Percentiles rank a stretch among this genome's conserved stretches.
Evolutionary conservation across 768 basidiomycete species (phyloP).

Genomic region (Crucibulum laeve): DNA sequence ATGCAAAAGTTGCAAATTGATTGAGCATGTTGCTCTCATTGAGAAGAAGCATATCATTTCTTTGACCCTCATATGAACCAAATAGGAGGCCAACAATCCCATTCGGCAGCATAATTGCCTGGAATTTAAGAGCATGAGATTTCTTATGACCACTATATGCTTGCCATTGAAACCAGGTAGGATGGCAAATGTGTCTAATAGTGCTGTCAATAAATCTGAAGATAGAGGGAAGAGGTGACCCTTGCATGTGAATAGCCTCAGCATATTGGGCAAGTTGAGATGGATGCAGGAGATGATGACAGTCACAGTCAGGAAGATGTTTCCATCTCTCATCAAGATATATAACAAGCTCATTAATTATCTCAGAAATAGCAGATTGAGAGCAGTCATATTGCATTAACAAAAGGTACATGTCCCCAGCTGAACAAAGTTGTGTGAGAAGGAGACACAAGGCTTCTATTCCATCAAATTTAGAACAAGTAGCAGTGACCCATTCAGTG

Average conservation of each 20-base stretch:
- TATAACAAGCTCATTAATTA: too few relatives aligned
- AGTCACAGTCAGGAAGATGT: background rate
- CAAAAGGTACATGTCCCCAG: background rate
- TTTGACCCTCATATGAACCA: slow-evolving; percentile 9
- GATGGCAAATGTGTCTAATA: slow-evolving; percentile 1
- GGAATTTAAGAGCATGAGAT: slow-evolving; percentile 21
- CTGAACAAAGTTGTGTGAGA: background rate
- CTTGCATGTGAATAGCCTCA: background rate
- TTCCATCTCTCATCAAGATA: background rate
- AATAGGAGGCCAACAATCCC: slow-evolving; percentile 18
- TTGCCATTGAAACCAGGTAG: slow-evolving; percentile 1
- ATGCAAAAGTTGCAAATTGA: background rate
- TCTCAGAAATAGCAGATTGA: background rate
- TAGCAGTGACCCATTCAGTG: background rate
- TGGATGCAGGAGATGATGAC: background rate
- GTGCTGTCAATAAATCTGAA: background rate
- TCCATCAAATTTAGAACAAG: background rate
- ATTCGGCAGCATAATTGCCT: slow-evolving; percentile 19
- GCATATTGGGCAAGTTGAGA: background rate
- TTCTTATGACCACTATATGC: slow-evolving; percentile 20
- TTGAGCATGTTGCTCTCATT: background rate
- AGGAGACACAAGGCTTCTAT: background rate
- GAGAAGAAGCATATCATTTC: background rate
- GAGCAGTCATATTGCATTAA: background rate
- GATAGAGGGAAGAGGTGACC: background rate